phyloP scores from a whole-genome alignment of 2,329 filamentous ascomycete genomes.

The Colletotrichum musicola region DNA sequence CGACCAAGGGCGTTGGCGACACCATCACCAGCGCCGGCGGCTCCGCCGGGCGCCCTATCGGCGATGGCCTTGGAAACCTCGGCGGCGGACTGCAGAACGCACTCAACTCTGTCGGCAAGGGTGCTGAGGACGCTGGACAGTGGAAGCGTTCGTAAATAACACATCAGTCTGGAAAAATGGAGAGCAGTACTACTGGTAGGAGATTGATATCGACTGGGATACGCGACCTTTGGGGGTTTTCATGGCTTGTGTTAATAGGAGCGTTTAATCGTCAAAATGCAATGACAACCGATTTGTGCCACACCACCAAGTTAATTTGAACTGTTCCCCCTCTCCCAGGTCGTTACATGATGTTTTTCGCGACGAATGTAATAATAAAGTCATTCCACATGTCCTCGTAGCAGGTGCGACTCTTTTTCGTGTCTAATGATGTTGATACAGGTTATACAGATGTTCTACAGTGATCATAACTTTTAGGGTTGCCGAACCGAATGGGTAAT shows the following conservation, averaged over 20 bases:
- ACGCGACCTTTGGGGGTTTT: not conserved
- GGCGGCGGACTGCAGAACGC: constrained; percentile 67
- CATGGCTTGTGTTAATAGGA: constrained; percentile 23
- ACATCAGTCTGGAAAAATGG: not conserved
- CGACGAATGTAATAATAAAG: too few relatives aligned
- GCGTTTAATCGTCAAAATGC: not conserved
- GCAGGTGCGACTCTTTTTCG: too few relatives aligned
- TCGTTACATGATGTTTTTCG: too few relatives aligned
- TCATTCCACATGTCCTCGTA: too few relatives aligned
- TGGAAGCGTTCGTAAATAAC: constrained; percentile 57
- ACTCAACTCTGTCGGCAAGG: constrained; percentile 61
- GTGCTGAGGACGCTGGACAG: constrained; percentile 69
- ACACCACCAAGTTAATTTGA: too few relatives aligned
- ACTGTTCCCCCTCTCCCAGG: too few relatives aligned
- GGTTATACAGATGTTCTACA: too few relatives aligned
- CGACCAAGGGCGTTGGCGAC: constrained; percentile 68
- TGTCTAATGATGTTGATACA: too few relatives aligned
- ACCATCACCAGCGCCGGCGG: constrained; percentile 68
- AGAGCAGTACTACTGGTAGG: too few relatives aligned
- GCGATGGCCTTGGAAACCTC: constrained; percentile 66
- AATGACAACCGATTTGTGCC: too few relatives aligned
- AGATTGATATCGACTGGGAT: not conserved
- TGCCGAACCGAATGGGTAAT: too few relatives aligned
- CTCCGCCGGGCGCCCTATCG: constrained; percentile 65
- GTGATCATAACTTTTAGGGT: too few relatives aligned